Conservation (phyloP, 805 yeast species). For the Metschnikowia borealis region DNA sequence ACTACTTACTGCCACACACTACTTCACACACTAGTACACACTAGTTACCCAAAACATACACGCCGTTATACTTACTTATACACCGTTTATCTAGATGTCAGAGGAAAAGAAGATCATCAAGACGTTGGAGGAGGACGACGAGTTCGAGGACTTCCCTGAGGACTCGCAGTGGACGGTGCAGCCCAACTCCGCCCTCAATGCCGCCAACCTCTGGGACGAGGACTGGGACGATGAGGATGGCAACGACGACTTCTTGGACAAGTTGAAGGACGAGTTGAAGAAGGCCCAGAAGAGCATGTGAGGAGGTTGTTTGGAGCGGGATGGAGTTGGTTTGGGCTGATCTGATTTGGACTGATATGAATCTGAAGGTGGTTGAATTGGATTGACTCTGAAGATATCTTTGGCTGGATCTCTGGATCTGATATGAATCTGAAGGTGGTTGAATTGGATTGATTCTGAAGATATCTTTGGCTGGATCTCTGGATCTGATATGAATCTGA, state of each 20-base stretch:
- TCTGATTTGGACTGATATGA: background rate
- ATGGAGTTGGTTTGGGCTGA: background rate
- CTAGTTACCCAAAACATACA: too few species aligned
- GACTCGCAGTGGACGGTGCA: constrained; percentile 71
- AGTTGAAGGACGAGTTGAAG: constrained; percentile 51
- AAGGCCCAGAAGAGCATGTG: constrained; percentile 15
- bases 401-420: too few species aligned
- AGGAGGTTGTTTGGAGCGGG: background rate
- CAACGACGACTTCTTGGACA: constrained; percentile 80
- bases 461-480: too few species aligned
- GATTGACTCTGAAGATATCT: too few species aligned
- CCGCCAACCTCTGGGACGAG: constrained; percentile 82
- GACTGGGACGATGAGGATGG: constrained; percentile 97
- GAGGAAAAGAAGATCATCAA: constrained; percentile 48
- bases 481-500: too few species aligned
- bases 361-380: too few species aligned
- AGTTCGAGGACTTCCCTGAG: constrained; percentile 93
- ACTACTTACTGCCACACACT: background rate
- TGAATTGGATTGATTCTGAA: too few species aligned
- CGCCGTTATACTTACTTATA: too few species aligned
- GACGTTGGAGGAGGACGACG: constrained; percentile 92
- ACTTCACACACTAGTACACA: background rate
- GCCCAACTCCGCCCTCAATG: constrained; percentile 49
- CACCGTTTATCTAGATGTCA: too few species aligned
- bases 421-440: too few species aligned